These are phyloP conservation scores for Candida dubliniensis DNA, from an alignment of 1,139 yeast species.

Conservation along the genomic window DNA sequence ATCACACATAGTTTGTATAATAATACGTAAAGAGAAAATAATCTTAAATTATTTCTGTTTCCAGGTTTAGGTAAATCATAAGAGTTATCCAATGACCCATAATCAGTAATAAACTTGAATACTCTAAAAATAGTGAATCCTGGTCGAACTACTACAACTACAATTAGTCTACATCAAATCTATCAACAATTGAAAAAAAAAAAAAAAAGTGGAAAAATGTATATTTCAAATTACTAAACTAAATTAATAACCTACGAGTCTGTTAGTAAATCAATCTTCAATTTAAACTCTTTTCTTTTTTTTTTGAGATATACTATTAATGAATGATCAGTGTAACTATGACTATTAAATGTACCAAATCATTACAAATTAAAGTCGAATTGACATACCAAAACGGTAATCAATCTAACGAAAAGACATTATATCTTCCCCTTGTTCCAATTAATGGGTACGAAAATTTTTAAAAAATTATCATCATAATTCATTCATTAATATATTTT, in stretches of 20 bases:
- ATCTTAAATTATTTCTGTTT: too few relatives aligned
- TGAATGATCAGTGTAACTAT: conserved; percentile 4
- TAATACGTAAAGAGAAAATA: not conserved
- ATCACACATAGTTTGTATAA: not conserved
- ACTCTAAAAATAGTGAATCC: too few relatives aligned
- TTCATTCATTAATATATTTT: not conserved
- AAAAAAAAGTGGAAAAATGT: too few relatives aligned
- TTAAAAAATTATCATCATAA: conserved; percentile 2
- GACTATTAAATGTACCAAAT: conserved; percentile 5
- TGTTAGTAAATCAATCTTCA: conserved; percentile 1
- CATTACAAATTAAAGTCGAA: conserved; percentile 3
- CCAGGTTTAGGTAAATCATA: too few relatives aligned
- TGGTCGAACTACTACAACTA: too few relatives aligned
- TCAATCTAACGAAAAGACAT: not conserved
- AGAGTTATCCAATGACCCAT: too few relatives aligned
- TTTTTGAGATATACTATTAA: not conserved
- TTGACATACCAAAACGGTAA: conserved; percentile 4
- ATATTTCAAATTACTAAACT: too few relatives aligned
- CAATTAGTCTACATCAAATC: not conserved
- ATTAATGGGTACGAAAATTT: conserved; percentile 2
- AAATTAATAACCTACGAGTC: not conserved
- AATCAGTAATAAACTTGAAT: too few relatives aligned
- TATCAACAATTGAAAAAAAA: too few relatives aligned
- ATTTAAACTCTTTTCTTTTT: too few relatives aligned
- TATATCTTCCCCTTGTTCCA: conserved; percentile 1